Evolutionary conservation across 2,329 filamentous ascomycete genomes (phyloP).

Genomic region (Cercospora sojina): DNA sequence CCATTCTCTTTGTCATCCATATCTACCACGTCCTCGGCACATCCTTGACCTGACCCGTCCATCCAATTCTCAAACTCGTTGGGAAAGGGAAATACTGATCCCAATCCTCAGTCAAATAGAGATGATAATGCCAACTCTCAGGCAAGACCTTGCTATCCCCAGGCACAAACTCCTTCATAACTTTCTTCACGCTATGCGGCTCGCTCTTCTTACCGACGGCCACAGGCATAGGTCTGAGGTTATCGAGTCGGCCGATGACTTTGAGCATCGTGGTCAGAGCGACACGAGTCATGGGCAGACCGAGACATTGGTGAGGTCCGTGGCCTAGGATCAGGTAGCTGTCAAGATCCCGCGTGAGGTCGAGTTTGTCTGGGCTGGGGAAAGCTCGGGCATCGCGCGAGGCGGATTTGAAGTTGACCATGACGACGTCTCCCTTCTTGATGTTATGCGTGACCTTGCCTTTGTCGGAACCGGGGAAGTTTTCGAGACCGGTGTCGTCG

Average conservation of each 20-base stretch:
- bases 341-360: slow-evolving; percentile 42
- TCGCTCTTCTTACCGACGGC: slow-evolving; percentile 34
- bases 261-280: slow-evolving; percentile 49
- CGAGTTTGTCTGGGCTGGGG: slow-evolving; percentile 43
- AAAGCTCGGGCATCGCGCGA: slow-evolving; percentile 45
- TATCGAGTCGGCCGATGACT: slow-evolving; percentile 43
- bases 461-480: slow-evolving; percentile 17
- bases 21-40: slow-evolving; percentile 11
- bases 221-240: slow-evolving; percentile 43
- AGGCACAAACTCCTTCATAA: slow-evolving; percentile 39
- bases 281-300: slow-evolving; percentile 45
- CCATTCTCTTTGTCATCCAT: too few species aligned
- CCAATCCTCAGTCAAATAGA: slow-evolving; percentile 51
- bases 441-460: slow-evolving; percentile 34
- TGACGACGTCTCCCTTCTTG: slow-evolving; percentile 41
- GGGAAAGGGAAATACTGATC: slow-evolving; percentile 50
- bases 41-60: slow-evolving; percentile 29
- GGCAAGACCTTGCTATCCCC: slow-evolving; percentile 37
- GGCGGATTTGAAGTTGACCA: slow-evolving; percentile 47
- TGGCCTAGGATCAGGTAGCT: slow-evolving; percentile 48
- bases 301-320: slow-evolving; percentile 47
- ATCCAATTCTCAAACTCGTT: slow-evolving; percentile 41
- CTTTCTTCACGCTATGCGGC: slow-evolving; percentile 46
- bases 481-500: slow-evolving; percentile 32
- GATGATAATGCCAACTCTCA: slow-evolving; percentile 41